These are phyloP conservation scores for Hymenoscyphus scutula DNA, from an alignment of 2,329 filamentous ascomycete genomes.

Conservation along the genomic window DNA sequence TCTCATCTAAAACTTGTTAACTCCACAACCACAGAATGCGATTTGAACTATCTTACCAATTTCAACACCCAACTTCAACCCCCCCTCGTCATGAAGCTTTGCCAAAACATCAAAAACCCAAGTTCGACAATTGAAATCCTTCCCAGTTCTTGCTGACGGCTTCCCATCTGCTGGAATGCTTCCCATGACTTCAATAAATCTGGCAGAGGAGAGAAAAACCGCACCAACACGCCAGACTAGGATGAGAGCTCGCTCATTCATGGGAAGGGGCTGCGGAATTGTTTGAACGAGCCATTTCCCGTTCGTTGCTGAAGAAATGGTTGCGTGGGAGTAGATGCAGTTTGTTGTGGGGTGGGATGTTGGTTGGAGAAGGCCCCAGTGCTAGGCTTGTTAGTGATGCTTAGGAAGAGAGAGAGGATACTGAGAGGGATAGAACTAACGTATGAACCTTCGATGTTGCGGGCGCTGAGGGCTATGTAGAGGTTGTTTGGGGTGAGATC, in stretches of 20 bases:
- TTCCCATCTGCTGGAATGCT: conserved; percentile 1
- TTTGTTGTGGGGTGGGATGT: background rate
- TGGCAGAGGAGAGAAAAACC: background rate
- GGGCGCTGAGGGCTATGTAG: conserved; percentile 6
- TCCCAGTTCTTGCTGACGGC: background rate
- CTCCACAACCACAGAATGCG: background rate
- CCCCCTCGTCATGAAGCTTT: background rate
- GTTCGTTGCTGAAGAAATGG: background rate
- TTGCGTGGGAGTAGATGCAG: background rate
- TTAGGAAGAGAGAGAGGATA: too few relatives aligned
- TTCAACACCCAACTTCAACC: background rate
- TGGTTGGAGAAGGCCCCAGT: background rate
- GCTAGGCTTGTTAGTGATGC: too few relatives aligned
- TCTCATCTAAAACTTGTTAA: background rate
- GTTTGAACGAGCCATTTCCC: conserved; percentile 1
- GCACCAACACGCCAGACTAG: background rate
- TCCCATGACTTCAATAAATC: background rate
- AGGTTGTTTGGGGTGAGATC: conserved; percentile 9
- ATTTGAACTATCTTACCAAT: background rate
- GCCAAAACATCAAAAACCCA: conserved; percentile 1
- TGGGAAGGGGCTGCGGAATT: background rate
- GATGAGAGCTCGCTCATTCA: background rate
- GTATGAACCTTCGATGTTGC: conserved; percentile 2
- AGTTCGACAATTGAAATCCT: background rate
- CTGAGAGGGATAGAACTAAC: too few relatives aligned